Conservation (phyloP, 1,284 basidiomycete genomes). For the Austroboletus rostrupii region DNA sequence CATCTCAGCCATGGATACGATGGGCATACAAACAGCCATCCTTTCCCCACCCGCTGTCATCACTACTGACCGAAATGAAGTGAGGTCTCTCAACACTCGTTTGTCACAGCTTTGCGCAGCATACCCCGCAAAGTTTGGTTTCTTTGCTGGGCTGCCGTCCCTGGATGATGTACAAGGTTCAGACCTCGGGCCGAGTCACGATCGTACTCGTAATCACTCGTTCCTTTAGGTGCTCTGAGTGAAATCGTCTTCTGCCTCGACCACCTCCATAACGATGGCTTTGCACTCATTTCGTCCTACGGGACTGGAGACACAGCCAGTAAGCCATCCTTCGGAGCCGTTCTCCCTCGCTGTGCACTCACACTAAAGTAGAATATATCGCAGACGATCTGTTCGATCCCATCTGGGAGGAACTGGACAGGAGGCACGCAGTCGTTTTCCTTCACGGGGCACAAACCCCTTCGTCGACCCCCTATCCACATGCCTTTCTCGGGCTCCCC, state of each 20-base stretch:
- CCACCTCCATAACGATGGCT: slow-evolving; percentile 54
- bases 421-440: slow-evolving; percentile 56
- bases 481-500: slow-evolving; percentile 59
- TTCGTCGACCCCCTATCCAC: slow-evolving; percentile 58
- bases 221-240: slow-evolving; percentile 42
- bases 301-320: slow-evolving; percentile 29
- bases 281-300: slow-evolving; percentile 61
- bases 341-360: slow-evolving; percentile 1
- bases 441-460: slow-evolving; percentile 66
- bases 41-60: slow-evolving; percentile 63
- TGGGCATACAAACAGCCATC: slow-evolving; percentile 53
- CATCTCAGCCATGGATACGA: slow-evolving; percentile 54
- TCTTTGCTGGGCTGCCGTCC: slow-evolving; percentile 61
- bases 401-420: slow-evolving; percentile 63
- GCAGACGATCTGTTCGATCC: slow-evolving; percentile 59
- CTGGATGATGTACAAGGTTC: slow-evolving; percentile 57
- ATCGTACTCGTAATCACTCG: slow-evolving; percentile 5
- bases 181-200: slow-evolving; percentile 2
- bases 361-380: slow-evolving; percentile 48
- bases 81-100: slow-evolving; percentile 46
- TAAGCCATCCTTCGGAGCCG: neutral
- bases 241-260: slow-evolving; percentile 61
- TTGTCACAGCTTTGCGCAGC: slow-evolving; percentile 44
- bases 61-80: slow-evolving; percentile 38
- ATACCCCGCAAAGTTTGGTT: slow-evolving; percentile 57